Base-by-base conservation (phyloP, 2,329 filamentous ascomycete genomes). In the Epichloe coenophiala region DNA sequence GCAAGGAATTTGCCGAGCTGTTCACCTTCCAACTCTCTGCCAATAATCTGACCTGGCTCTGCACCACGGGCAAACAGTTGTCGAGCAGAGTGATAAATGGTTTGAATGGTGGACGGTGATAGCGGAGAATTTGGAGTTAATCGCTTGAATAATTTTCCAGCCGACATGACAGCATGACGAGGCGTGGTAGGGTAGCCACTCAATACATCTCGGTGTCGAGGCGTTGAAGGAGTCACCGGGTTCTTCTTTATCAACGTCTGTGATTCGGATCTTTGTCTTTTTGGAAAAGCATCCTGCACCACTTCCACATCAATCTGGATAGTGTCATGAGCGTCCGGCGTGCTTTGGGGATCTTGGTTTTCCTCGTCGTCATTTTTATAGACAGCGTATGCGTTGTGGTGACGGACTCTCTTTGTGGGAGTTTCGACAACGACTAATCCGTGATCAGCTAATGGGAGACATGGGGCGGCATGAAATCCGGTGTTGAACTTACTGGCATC, bases 61-160 rank as follows among this genome's bases (percentile, higher is more conserved):
- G 84, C 81, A 55, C 86, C 86, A 47, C 88, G 81, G 6, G 86
- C 83, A 62, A 98, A 98, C 3, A 95, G 69, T 61, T 95, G 88
- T 33, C 91, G 82, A 15, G 89, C 93, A 53, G 83, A 77, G 55
- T 93, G 88, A 66, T 96, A 97, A 38, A 96, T 75, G 0, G 88
- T 93, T 49, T 83, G 80, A 21, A 77, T 71, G 11, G 80, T 72
- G 31, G 80, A 77, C 12, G 87, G 85, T 6, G 86, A 86, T 36
- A 76, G 71, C 11, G 84, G 84, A 12, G 88, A 87, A 56, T 84
- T 81, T 19, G 87, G 86, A 41, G 88, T 94, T 58, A 84, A 73
- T 51, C 90, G 85, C 56, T 87, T 90, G 59, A 84, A 78, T 37
- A 87, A 75, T 61, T 81, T 86, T 55, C 83, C 86, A 37, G 78